These are phyloP conservation scores for Backusella circina DNA, from an alignment of 192 early-diverging fungal genomes.

Conservation along the genomic window DNA sequence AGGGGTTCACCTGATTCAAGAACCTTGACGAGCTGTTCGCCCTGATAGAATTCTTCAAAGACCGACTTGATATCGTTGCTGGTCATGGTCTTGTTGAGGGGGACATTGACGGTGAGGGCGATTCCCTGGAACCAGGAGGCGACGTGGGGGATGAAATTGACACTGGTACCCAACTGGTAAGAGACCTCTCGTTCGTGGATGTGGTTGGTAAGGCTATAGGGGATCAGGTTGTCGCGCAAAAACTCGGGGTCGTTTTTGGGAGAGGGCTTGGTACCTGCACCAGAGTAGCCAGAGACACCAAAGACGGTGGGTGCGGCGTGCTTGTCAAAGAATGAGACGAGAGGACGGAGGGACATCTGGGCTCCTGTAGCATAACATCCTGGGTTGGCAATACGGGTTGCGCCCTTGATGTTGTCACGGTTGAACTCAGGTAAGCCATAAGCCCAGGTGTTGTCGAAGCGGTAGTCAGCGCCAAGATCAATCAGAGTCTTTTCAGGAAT, in stretches of 20 bases:
- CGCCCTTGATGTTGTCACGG: slow-evolving; percentile 56
- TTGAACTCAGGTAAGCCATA: slow-evolving; percentile 89
- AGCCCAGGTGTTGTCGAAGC: slow-evolving; percentile 83
- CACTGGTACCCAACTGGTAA: slow-evolving; percentile 59
- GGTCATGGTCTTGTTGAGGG: slow-evolving; percentile 71
- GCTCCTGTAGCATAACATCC: slow-evolving; percentile 99
- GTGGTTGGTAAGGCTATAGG: slow-evolving; percentile 90
- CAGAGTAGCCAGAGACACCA: slow-evolving; percentile 97
- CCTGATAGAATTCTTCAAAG: slow-evolving; percentile 68
- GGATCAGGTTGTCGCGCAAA: slow-evolving; percentile 87
- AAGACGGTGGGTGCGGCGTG: slow-evolving; percentile 73
- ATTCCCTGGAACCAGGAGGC: slow-evolving; percentile 95
- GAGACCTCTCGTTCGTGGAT: slow-evolving; percentile 95
- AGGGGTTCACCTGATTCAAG: slow-evolving; percentile 65
- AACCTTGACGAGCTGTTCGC: slow-evolving; percentile 83
- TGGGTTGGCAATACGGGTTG: slow-evolving; percentile 87
- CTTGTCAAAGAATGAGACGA: slow-evolving; percentile 61
- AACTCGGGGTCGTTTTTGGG: slow-evolving; percentile 91
- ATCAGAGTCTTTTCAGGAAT: slow-evolving; percentile 65
- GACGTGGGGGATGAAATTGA: slow-evolving; percentile 89
- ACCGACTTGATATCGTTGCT: slow-evolving; percentile 66
- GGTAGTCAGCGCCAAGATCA: slow-evolving; percentile 92
- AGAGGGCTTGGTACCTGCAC: slow-evolving; percentile 97
- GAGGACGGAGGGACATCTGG: slow-evolving; percentile 85
- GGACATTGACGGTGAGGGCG: slow-evolving; percentile 83